These are phyloP conservation scores for Neofusicoccum sp. DNA, from an alignment of 2,329 filamentous ascomycete species.

Conservation along the genomic window DNA sequence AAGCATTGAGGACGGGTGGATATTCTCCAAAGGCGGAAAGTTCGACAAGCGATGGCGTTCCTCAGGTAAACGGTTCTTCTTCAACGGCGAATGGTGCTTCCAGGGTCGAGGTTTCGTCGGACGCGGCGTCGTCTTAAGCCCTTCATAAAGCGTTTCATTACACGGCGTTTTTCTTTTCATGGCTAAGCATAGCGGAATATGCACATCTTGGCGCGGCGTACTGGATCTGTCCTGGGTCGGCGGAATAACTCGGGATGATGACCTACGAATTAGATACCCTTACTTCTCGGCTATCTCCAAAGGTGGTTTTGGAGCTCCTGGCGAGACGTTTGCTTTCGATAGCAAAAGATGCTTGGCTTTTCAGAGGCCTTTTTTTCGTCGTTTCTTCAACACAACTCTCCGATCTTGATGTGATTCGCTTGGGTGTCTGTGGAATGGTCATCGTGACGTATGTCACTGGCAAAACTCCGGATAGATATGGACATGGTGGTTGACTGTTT, in stretches of 20 bases:
- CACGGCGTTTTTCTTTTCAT: constrained; percentile 6
- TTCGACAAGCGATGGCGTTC: constrained; percentile 9
- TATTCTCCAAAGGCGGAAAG: background rate
- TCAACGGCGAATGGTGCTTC: background rate
- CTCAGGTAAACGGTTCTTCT: background rate
- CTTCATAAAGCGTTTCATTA: background rate
- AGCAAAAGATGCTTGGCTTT: background rate
- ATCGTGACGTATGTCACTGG: too few species aligned
- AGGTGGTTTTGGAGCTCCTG: background rate
- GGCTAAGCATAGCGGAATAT: constrained; percentile 9
- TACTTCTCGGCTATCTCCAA: constrained; percentile 1
- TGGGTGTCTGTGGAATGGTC: too few species aligned
- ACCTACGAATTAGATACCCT: constrained; percentile 19
- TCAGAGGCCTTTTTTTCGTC: too few species aligned
- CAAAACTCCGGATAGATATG: too few species aligned
- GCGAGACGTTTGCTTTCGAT: background rate
- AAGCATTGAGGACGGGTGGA: constrained; percentile 25
- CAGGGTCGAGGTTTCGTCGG: background rate
- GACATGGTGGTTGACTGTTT: too few species aligned
- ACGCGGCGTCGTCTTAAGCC: constrained; percentile 5
- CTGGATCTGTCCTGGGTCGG: constrained; percentile 6
- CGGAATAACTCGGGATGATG: background rate
- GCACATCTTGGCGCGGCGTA: constrained; percentile 9
- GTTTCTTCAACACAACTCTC: too few species aligned
- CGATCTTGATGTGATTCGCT: too few species aligned